Base-by-base conservation (phyloP, 768 basidiomycete genomes). In the Podaxis sp. region DNA sequence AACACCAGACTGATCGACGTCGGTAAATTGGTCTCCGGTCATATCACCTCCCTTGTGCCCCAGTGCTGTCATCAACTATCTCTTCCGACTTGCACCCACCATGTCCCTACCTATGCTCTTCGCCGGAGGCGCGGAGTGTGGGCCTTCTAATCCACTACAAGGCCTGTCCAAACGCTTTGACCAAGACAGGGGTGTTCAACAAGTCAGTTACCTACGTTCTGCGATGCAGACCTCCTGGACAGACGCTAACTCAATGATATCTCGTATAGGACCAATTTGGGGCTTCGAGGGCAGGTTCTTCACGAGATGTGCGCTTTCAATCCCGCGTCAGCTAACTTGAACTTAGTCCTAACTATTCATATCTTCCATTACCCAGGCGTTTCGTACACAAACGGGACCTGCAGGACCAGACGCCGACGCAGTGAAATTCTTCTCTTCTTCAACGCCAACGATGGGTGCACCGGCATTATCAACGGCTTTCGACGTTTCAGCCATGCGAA, bases 41-140 rank as follows among this genome's bases (percentile, higher is more conserved):
- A 54, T 48, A 22, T 41, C 30, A 20, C 17, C 15, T 13, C 24
- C 24, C 7, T 20, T 36, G 15, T 17, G 26, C 24, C 24, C 7
- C 12, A 22, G 15, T 17, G 26, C 6, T n/a, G n/a, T 28, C 26
- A 46, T 53, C 33, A 37, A 22, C 55, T 58, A 50, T 63, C 51
- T 65, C 53, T 41, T 60, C 57, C 51, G 62, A 37, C 55, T 38
- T 60, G 13, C 12, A 48, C 57, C 53, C 63, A 36, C 48, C 28
- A 93, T 95, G 93, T 87, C 92, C 5, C 80, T 95, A 30, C 88
- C 92, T 54, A 83, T 91, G 81, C 87, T 96, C 20, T 82, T 88
- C 6, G 86, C 82, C 22, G 85, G 83, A 51, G 87, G 87, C 46
- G 80, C 91, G 1, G 92, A 94, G 49, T 96, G 94, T 66, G 95